Evolutionary conservation across 1,284 basidiomycete genomes (phyloP).

Genomic region (Amylostereum chailletii): DNA sequence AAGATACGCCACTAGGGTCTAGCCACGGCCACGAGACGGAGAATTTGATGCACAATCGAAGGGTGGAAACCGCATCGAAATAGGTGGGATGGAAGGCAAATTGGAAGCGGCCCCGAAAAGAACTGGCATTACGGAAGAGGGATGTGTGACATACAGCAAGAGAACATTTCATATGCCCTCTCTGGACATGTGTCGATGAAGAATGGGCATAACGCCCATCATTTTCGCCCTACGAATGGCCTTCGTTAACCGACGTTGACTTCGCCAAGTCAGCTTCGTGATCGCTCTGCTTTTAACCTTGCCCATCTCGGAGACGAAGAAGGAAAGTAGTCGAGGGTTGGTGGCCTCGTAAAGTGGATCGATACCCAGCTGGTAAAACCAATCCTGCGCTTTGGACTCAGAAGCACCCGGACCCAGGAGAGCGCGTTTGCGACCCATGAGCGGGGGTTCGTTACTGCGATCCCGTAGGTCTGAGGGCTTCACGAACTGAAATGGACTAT

Average conservation of each 20-base stretch:
- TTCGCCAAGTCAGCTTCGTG: slow-evolving; percentile 76
- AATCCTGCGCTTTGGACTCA: slow-evolving; percentile 49
- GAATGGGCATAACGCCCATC: slow-evolving; percentile 78
- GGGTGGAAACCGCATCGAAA: too few species aligned
- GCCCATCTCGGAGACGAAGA: slow-evolving; percentile 78
- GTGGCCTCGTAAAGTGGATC: slow-evolving; percentile 61
- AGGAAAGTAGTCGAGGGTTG: slow-evolving; percentile 63
- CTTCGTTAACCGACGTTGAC: slow-evolving; percentile 77
- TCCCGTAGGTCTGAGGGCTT: slow-evolving; percentile 18
- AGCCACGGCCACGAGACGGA: too few species aligned
- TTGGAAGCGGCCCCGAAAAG: too few species aligned
- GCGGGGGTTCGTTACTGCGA: slow-evolving; percentile 13
- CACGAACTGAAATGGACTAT: slow-evolving; percentile 18
- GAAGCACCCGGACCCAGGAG: slow-evolving; percentile 42
- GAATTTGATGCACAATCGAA: too few species aligned
- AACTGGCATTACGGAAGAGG: too few species aligned
- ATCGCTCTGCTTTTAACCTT: slow-evolving; percentile 67
- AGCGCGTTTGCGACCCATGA: slow-evolving; percentile 16
- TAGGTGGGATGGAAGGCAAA: too few species aligned
- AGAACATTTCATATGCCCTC: too few species aligned
- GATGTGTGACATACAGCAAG: too few species aligned
- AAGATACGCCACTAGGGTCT: too few species aligned
- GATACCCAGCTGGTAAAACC: slow-evolving; percentile 58
- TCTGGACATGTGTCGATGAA: too few species aligned
- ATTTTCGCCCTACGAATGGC: slow-evolving; percentile 87